phyloP scores from a whole-genome alignment of 108 stramenopile species.

The Skeletonema menzelii region DNA sequence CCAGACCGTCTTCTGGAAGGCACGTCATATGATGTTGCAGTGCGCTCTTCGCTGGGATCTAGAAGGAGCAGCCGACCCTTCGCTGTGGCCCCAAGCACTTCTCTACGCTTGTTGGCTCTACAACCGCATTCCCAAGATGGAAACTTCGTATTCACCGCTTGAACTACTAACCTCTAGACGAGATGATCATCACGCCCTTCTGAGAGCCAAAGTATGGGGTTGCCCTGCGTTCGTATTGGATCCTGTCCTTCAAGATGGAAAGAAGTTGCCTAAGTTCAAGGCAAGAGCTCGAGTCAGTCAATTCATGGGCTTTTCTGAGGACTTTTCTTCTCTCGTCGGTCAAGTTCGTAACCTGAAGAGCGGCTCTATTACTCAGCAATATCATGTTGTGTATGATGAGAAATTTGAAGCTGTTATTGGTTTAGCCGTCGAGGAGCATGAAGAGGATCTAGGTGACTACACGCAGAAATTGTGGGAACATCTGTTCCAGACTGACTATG shows the following conservation, averaged over 20 bases:
- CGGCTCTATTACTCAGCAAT: conserved; percentile 1
- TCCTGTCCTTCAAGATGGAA: conserved; percentile 22
- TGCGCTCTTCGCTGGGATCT: conserved; percentile 38
- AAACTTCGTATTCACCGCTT: background rate
- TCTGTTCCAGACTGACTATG: background rate
- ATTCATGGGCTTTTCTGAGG: background rate
- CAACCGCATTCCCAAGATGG: background rate
- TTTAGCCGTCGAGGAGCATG: background rate
- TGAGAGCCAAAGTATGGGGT: conserved; percentile 31
- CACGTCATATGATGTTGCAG: conserved; percentile 37
- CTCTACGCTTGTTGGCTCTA: background rate
- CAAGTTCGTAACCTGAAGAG: background rate
- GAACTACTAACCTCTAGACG: background rate
- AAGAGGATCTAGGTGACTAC: background rate
- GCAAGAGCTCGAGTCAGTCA: background rate
- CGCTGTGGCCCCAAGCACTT: background rate
- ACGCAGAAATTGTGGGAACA: background rate
- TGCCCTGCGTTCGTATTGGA: conserved; percentile 43
- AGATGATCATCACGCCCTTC: background rate
- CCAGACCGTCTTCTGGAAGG: conserved; percentile 1
- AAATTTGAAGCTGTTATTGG: background rate
- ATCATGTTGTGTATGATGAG: conserved; percentile 10
- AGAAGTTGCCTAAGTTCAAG: conserved; percentile 9
- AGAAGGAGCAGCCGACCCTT: background rate
- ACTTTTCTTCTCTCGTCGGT: conserved; percentile 2